Evolutionary conservation across 805 yeast genomes (phyloP).

Genomic region (Jamesozyma piceae): DNA sequence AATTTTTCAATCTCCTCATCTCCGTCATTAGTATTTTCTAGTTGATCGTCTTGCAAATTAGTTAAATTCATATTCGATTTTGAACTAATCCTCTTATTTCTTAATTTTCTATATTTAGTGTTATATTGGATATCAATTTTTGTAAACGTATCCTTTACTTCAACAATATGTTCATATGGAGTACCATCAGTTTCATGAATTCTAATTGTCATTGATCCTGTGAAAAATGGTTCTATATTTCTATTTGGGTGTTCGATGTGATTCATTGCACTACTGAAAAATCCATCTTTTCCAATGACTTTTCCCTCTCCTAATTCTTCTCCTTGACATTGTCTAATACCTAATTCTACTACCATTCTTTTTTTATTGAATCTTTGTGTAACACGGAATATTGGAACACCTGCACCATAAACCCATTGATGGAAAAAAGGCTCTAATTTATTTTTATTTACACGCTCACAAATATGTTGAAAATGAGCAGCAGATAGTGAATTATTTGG

Average conservation of each 20-base stretch:
- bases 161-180: conserved; percentile 95
- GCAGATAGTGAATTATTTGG: conserved; percentile 70
- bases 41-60: conserved; percentile 1
- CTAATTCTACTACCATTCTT: conserved; percentile 88
- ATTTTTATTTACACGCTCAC: conserved; percentile 88
- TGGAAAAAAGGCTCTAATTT: conserved; percentile 74
- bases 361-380: conserved; percentile 91
- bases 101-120: conserved; percentile 79
- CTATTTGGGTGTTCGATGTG: conserved; percentile 16
- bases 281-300: conserved; percentile 22
- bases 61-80: conserved; percentile 10
- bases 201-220: conserved; percentile 94
- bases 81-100: conserved; percentile 39
- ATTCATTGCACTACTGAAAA: conserved; percentile 22
- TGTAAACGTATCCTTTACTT: conserved; percentile 73
- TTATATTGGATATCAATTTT: conserved; percentile 91
- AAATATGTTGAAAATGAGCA: conserved; percentile 79
- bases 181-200: conserved; percentile 98
- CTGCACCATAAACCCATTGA: conserved; percentile 88
- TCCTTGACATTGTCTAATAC: conserved; percentile 79
- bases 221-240: conserved; percentile 38
- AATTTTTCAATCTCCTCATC: conserved; percentile 26
- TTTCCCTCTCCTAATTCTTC: conserved; percentile 38
- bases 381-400: conserved; percentile 80
- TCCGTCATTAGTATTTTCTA: not conserved